Base-by-base conservation (phyloP, 1,139 yeast species). In the Pichia sp. region DNA sequence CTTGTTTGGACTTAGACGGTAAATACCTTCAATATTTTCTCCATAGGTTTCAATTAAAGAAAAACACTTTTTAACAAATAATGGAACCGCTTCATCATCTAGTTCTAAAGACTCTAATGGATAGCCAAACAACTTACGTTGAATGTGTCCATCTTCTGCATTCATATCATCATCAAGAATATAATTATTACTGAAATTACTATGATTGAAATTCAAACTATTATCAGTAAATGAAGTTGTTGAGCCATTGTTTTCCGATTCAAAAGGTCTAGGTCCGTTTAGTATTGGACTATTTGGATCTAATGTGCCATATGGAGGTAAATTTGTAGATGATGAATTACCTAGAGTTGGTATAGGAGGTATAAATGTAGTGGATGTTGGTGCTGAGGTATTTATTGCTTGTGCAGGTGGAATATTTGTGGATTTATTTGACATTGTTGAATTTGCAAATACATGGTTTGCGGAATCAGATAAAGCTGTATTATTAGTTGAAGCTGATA, bases 51-150 rank as follows among this genome's bases (percentile, higher is more conserved):
- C 97, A 41, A 92, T 80, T 9, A 90, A 84, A 55, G 84, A 85
- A 47, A 90, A 85, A 70, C 97, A 90, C 61, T 84, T 87, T 56
- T 84, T 82, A 11, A 90, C 97, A 43, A 90, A 77, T n/a, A 86
- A 75, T 1, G 98, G 97, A 3, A 90, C 96, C 65, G 87, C 83
- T 56, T 87, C 95, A 46, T 88, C 96, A 52, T 95, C 96, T 58
- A 76, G 80, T 53, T 82, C 84, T 25, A 89, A 79, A 11, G 77
- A 80, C 54, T 85, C 95, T 22, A 92, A 73, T 0, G 95, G 82
- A 0, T 82, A 80, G 0, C 96, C 97, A 68, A 85, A 90, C 0
- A 49, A 68, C 66, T 61, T 63, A 40, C 58, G 62, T 16, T 22
- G 16, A 12, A 11, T 22, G 16, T 25, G 16, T 5, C 4, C 16